These are phyloP conservation scores for Oryza nivara DNA, from an alignment of 176 grass and related monocot species.

Conservation along the genomic window DNA sequence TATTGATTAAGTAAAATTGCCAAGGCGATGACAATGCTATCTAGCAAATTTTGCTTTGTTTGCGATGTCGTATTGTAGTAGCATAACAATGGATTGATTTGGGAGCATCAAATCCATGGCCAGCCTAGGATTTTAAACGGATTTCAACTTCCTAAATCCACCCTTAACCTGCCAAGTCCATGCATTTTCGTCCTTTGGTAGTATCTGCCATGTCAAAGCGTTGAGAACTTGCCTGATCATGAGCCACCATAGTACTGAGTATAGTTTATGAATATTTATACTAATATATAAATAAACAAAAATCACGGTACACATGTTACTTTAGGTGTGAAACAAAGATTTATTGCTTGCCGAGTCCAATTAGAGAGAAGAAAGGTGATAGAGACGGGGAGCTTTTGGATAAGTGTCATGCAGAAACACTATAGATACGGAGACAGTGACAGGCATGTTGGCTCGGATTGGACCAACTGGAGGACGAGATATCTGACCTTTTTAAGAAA, in stretches of 20 bases:
- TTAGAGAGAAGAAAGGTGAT: constrained; percentile 6
- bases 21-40: background rate
- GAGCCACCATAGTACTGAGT: background rate
- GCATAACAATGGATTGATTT: background rate
- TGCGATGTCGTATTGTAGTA: background rate
- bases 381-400: constrained; percentile 31
- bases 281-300: too few relatives aligned
- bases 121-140: background rate
- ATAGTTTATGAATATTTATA: too few relatives aligned
- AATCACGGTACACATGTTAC: background rate
- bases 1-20: background rate
- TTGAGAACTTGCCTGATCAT: background rate
- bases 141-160: background rate
- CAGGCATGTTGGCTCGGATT: constrained; percentile 16
- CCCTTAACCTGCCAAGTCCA: too few relatives aligned
- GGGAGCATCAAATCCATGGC: background rate
- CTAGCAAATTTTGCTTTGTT: background rate
- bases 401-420: constrained; percentile 10
- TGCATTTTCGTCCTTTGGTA: too few relatives aligned
- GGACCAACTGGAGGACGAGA: background rate
- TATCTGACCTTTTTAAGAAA: background rate
- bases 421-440: constrained; percentile 2
- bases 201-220: background rate
- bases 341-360: background rate
- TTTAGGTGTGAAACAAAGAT: background rate